These are phyloP conservation scores for Phialophora tarda DNA, from an alignment of 2,329 filamentous ascomycete genomes.

Conservation along the genomic window DNA sequence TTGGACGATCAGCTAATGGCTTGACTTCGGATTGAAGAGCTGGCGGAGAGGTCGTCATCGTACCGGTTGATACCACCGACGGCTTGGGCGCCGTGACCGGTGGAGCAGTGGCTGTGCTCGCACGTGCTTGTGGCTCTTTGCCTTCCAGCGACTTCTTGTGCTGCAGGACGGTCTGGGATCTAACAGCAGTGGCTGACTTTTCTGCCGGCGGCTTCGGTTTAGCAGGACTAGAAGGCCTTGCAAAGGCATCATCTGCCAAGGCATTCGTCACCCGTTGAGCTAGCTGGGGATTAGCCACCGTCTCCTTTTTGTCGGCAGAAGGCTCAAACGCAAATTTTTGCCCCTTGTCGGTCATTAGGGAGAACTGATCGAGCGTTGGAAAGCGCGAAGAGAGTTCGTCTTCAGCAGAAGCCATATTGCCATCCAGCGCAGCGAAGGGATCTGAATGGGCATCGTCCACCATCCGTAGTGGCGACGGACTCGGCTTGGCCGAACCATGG, in stretches of 20 bases:
- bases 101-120: constrained; percentile 17
- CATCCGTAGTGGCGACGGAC: constrained; percentile 71
- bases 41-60: constrained; percentile 70
- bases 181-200: constrained; percentile 41
- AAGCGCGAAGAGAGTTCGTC: constrained; percentile 88
- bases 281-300: constrained; percentile 58
- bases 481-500: constrained; percentile 60
- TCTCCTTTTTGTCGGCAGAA: constrained; percentile 54
- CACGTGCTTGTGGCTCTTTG: constrained; percentile 24
- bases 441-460: constrained; percentile 65
- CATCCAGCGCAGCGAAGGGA: constrained; percentile 89
- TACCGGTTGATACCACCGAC: constrained; percentile 72
- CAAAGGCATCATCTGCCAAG: constrained; percentile 84
- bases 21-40: constrained; percentile 46
- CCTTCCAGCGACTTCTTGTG: constrained; percentile 34
- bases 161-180: constrained; percentile 34
- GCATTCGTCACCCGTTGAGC: constrained; percentile 74
- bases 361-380: constrained; percentile 90
- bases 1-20: constrained; percentile 47
- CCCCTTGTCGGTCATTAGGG: constrained; percentile 82
- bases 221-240: constrained; percentile 49
- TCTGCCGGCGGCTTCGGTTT: constrained; percentile 41
- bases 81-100: constrained; percentile 55
- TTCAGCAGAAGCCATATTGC: constrained; percentile 59
- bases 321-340: constrained; percentile 82